Conservation (phyloP, 2,329 filamentous ascomycete species). For the Nectriaceae sp. region DNA sequence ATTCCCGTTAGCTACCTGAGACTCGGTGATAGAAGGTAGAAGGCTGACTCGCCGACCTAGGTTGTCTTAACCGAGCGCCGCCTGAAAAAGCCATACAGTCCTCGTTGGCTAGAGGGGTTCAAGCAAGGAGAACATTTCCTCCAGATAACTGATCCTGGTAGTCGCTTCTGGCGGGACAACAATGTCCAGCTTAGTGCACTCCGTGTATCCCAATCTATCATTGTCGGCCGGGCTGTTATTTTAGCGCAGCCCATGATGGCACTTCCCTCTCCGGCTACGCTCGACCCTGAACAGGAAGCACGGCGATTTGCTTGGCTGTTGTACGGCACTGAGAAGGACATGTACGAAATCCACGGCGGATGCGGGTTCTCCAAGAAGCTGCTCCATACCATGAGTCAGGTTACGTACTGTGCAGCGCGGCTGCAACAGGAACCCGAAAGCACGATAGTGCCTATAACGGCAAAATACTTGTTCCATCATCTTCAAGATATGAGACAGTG, state of each 20-base stretch:
- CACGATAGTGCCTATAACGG: slow-evolving; percentile 33
- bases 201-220: slow-evolving; percentile 40
- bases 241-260: slow-evolving; percentile 42
- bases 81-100: slow-evolving; percentile 30
- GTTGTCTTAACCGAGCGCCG: slow-evolving; percentile 41
- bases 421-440: slow-evolving; percentile 36
- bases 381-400: slow-evolving; percentile 38
- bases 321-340: slow-evolving; percentile 37
- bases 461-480: slow-evolving; percentile 27
- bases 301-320: slow-evolving; percentile 41
- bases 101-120: slow-evolving; percentile 42
- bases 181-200: slow-evolving; percentile 37
- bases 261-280: slow-evolving; percentile 28
- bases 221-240: slow-evolving; percentile 41
- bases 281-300: slow-evolving; percentile 31
- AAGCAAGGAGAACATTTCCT: slow-evolving; percentile 37
- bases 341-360: slow-evolving; percentile 42
- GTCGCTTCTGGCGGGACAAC: slow-evolving; percentile 36
- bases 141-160: slow-evolving; percentile 37
- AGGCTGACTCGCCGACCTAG: slow-evolving; percentile 20
- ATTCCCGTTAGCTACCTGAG: not conserved
- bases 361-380: slow-evolving; percentile 45
- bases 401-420: slow-evolving; percentile 39
- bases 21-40: not conserved
- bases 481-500: slow-evolving; percentile 37